Conservation (phyloP, 345 rosid genomes). For the Draba incana region DNA sequence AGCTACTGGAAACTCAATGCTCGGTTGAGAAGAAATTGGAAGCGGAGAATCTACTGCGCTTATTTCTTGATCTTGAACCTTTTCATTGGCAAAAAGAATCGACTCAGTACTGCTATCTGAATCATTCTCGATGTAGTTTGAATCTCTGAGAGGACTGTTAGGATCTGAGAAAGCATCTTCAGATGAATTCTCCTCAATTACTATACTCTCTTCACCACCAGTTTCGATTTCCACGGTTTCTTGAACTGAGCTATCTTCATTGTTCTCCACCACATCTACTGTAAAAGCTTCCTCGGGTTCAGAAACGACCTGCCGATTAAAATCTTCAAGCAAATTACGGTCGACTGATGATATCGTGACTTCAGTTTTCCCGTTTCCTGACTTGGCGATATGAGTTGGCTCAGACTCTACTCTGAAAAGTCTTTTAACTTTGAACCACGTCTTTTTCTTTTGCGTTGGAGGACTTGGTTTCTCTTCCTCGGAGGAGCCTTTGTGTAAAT, state of each 20-base stretch:
- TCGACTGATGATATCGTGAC: constrained; percentile 54
- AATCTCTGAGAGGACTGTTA: constrained; percentile 55
- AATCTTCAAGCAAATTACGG: constrained; percentile 72
- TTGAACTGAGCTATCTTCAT: constrained; percentile 19
- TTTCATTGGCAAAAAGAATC: constrained; percentile 52
- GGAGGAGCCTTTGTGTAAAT: constrained; percentile 58
- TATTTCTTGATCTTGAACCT: constrained; percentile 46
- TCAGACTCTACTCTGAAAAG: constrained; percentile 79
- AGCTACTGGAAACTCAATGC: constrained; percentile 40
- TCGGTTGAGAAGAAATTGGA: constrained; percentile 59
- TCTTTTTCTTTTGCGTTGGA: constrained; percentile 51
- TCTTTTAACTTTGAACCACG: constrained; percentile 73
- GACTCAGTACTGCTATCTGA: constrained; percentile 65
- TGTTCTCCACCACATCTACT: constrained; percentile 24
- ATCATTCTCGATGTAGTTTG: constrained; percentile 63
- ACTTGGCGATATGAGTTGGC: constrained; percentile 53
- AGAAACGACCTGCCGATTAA: constrained; percentile 60
- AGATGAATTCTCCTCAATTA: constrained; percentile 62
- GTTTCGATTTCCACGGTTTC: constrained; percentile 38
- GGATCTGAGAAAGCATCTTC: constrained; percentile 50
- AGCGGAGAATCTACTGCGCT: constrained; percentile 49
- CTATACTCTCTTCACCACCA: constrained; percentile 53
- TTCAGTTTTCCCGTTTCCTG: constrained; percentile 25
- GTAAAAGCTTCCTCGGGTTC: constrained; percentile 42
- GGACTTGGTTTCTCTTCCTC: constrained; percentile 60